phyloP scores from a whole-genome alignment of 345 rosid genomes.

The Populus euphratica region DNA sequence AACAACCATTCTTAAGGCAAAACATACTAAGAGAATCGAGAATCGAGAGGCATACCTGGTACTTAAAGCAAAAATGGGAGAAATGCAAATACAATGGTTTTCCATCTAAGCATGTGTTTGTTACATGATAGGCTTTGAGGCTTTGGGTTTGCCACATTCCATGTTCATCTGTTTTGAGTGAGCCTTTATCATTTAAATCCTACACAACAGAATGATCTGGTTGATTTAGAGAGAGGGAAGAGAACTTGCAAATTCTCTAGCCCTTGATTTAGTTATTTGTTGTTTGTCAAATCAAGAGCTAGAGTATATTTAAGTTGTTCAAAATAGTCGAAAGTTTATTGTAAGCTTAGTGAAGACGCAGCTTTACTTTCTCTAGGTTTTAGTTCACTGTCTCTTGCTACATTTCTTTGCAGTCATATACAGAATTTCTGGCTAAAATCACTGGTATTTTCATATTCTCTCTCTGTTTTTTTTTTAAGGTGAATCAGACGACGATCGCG shows the following conservation, averaged over 20 bases:
- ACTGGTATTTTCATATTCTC: background rate
- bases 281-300: background rate
- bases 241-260: background rate
- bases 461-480: slow-evolving; percentile 27
- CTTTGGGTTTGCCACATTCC: background rate
- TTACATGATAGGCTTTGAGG: background rate
- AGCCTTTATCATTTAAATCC: background rate
- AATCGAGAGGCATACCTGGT: background rate
- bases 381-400: background rate
- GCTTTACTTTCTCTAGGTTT: background rate
- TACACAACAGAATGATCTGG: background rate
- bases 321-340: background rate
- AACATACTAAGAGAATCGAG: background rate
- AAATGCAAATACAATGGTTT: background rate
- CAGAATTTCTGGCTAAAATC: background rate
- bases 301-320: background rate
- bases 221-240: background rate
- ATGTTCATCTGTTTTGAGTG: background rate
- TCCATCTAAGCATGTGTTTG: background rate
- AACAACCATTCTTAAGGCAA: background rate
- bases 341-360: background rate
- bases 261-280: background rate
- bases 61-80: background rate
- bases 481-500: slow-evolving; percentile 51
- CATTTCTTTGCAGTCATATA: background rate